Percentiles rank a stretch among this genome's conserved stretches.
Evolutionary conservation across 352 stramenopile species (phyloP).

Genomic region (Pythium plurisporium): DNA sequence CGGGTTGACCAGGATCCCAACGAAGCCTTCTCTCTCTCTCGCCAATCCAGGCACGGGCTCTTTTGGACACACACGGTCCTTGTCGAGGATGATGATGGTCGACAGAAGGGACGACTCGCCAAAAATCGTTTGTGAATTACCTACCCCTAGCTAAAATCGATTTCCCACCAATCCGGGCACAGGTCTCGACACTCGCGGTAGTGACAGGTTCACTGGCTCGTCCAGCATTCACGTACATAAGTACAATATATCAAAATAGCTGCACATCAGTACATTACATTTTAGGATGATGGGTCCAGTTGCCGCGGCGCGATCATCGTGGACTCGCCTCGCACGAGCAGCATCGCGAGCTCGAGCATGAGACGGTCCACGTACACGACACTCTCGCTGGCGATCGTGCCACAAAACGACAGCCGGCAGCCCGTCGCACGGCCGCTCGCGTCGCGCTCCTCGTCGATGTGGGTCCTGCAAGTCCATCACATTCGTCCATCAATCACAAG

Average conservation of each 20-base stretch:
- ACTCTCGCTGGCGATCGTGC: constrained; percentile 4
- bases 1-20: too few relatives aligned
- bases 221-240: not conserved
- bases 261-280: not conserved
- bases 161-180: too few relatives aligned
- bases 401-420: constrained; percentile 12
- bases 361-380: not conserved
- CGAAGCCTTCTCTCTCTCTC: too few relatives aligned
- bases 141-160: too few relatives aligned
- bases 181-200: too few relatives aligned
- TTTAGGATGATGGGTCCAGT: too few relatives aligned
- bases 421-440: too few relatives aligned
- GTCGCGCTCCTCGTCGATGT: constrained; percentile 9
- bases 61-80: not conserved
- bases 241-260: not conserved
- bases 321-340: constrained; percentile 13
- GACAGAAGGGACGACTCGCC: not conserved
- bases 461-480: constrained; percentile 2
- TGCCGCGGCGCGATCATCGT: not conserved
- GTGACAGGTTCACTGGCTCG: not conserved
- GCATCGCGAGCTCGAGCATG: constrained; percentile 13
- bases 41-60: too few relatives aligned
- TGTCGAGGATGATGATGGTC: not conserved
- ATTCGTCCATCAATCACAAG: not conserved
- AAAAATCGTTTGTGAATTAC: not conserved